phyloP scores from a whole-genome alignment of 441 rosid genomes.

The Mallotus japonicus region DNA sequence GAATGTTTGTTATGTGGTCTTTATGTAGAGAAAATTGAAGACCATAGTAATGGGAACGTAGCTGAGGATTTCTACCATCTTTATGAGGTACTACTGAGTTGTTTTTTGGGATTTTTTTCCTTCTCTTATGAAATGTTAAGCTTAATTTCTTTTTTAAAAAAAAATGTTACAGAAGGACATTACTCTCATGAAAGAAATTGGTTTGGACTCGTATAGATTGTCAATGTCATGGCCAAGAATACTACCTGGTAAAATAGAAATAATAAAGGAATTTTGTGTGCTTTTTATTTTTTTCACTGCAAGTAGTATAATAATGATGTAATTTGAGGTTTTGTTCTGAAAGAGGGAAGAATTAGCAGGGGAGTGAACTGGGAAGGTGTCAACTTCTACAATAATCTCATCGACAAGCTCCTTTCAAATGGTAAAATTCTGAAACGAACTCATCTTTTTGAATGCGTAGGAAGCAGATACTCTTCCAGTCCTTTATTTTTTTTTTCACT shows the following conservation, averaged over 20 bases:
- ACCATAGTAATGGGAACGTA: constrained; percentile 30
- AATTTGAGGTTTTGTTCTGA: neutral
- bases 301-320: neutral
- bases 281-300: neutral
- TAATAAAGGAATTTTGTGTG: neutral
- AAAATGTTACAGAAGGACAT: constrained; percentile 7
- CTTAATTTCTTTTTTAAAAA: too few relatives aligned
- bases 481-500: too few relatives aligned
- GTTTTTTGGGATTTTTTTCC: neutral
- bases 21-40: constrained; percentile 31
- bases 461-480: too few relatives aligned
- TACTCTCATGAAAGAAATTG: constrained; percentile 26
- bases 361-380: constrained; percentile 52
- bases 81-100: constrained; percentile 25
- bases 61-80: constrained; percentile 36
- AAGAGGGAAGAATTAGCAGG: constrained; percentile 43
- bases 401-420: constrained; percentile 49
- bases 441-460: too few relatives aligned
- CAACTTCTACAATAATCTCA: constrained; percentile 36
- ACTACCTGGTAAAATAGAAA: constrained; percentile 25
- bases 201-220: constrained; percentile 27
- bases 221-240: constrained; percentile 33
- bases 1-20: neutral
- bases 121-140: neutral
- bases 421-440: constrained; percentile 23